These are phyloP conservation scores for Teratosphaeria zuluensis DNA, from an alignment of 2,329 filamentous ascomycete genomes.

Conservation along the genomic window DNA sequence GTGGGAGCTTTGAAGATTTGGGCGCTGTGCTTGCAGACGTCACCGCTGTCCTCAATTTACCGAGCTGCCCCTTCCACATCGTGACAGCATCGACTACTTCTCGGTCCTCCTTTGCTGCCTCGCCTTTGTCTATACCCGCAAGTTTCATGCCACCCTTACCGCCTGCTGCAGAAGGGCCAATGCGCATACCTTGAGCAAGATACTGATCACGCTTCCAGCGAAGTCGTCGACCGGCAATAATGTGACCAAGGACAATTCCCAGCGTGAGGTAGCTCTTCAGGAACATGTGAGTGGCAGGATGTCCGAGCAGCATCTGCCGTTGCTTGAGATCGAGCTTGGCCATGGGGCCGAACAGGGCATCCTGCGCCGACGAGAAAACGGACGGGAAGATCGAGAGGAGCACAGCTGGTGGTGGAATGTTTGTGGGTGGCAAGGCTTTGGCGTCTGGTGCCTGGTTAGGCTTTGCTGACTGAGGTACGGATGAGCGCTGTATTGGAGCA, in stretches of 20 bases:
- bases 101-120: slow-evolving; percentile 72
- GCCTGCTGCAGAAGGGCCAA: slow-evolving; percentile 61
- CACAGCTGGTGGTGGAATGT: slow-evolving; percentile 79
- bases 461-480: neutral
- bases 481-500: neutral
- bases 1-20: slow-evolving; percentile 11
- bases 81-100: slow-evolving; percentile 70
- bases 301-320: slow-evolving; percentile 51
- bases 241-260: slow-evolving; percentile 60
- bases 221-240: slow-evolving; percentile 74
- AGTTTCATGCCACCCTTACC: slow-evolving; percentile 84
- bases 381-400: slow-evolving; percentile 67
- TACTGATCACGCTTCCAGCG: slow-evolving; percentile 87
- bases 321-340: slow-evolving; percentile 38
- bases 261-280: slow-evolving; percentile 55
- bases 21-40: slow-evolving; percentile 34
- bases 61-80: slow-evolving; percentile 66
- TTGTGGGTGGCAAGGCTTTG: slow-evolving; percentile 54
- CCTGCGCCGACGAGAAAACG: slow-evolving; percentile 57
- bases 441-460: neutral
- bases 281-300: slow-evolving; percentile 53
- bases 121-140: slow-evolving; percentile 71
- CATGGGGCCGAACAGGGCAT: slow-evolving; percentile 56
- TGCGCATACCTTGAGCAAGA: slow-evolving; percentile 78
- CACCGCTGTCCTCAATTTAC: slow-evolving; percentile 64